These are phyloP conservation scores for Magnusiomyces clavatus DNA, from an alignment of 1,139 yeast species.

Conservation along the genomic window DNA sequence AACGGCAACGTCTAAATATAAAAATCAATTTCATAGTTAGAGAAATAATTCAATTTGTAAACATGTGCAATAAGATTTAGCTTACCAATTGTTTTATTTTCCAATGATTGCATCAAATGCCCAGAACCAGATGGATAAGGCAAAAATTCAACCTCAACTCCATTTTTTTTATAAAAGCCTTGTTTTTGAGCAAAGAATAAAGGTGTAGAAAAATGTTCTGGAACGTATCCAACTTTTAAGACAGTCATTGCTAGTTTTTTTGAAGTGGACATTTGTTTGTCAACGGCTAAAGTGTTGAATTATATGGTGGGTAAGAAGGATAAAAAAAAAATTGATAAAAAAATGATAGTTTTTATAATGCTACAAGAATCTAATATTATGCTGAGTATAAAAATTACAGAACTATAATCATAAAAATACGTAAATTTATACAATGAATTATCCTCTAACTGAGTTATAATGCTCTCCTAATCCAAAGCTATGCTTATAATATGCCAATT, in stretches of 20 bases:
- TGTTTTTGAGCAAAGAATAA: constrained; percentile 60
- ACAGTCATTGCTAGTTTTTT: constrained; percentile 12
- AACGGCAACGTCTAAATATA: constrained; percentile 48
- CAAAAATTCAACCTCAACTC: constrained; percentile 50
- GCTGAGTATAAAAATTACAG: background rate
- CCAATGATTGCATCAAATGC: constrained; percentile 67
- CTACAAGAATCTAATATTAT: too few relatives aligned
- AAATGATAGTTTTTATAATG: too few relatives aligned
- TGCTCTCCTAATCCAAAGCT: constrained; percentile 90
- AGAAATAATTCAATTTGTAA: background rate
- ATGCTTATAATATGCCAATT: constrained; percentile 76
- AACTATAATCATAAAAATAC: background rate
- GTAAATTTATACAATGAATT: background rate
- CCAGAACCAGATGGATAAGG: constrained; percentile 88
- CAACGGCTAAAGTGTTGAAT: too few relatives aligned
- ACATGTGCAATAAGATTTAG: background rate
- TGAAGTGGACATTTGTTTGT: background rate
- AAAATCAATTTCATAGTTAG: background rate
- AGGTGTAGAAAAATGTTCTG: constrained; percentile 90
- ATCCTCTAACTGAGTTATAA: constrained; percentile 68
- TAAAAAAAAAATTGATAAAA: too few relatives aligned
- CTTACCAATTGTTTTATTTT: constrained; percentile 49
- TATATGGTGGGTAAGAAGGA: too few relatives aligned
- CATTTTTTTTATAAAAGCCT: constrained; percentile 43
- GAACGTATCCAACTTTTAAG: constrained; percentile 69